phyloP scores from a whole-genome alignment of 2,329 filamentous ascomycete genomes.

The Ustulina deusta region DNA sequence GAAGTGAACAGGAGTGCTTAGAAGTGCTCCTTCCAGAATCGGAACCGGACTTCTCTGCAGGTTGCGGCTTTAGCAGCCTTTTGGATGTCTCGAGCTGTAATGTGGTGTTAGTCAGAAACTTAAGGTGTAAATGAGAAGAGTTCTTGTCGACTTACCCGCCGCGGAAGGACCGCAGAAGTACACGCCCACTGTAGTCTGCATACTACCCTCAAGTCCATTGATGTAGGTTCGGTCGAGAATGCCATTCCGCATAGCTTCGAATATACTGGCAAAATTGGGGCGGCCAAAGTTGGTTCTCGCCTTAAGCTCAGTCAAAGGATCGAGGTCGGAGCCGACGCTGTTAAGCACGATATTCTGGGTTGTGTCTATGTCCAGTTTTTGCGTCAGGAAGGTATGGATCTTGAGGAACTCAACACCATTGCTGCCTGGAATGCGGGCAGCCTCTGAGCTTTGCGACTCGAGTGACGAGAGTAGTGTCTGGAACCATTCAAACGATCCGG shows the following conservation, averaged over 20 bases:
- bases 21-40: constrained; percentile 99
- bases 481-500: constrained; percentile 98
- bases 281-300: constrained; percentile 93
- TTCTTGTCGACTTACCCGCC: constrained; percentile 60
- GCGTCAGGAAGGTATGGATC: constrained; percentile 98
- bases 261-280: constrained; percentile 85
- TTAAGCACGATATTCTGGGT: constrained; percentile 98
- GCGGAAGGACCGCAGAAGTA: constrained; percentile 96
- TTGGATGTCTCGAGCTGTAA: constrained; percentile 82
- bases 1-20: constrained; percentile 53
- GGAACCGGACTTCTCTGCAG: constrained; percentile 85
- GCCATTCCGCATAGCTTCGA: constrained; percentile 87
- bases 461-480: constrained; percentile 92
- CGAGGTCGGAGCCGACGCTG: constrained; percentile 86
- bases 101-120: constrained; percentile 52
- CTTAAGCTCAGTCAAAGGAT: constrained; percentile 92
- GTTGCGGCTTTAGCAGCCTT: constrained; percentile 80
- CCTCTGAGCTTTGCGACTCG: constrained; percentile 83
- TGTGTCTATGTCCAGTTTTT: constrained; percentile 90
- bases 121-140: background rate
- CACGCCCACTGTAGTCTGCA: constrained; percentile 89
- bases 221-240: constrained; percentile 89
- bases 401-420: constrained; percentile 87
- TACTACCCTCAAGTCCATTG: constrained; percentile 79
- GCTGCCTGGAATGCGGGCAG: constrained; percentile 74